Conservation (phyloP, 2,329 filamentous ascomycete genomes). For the Pseudocercospora macadamiae region DNA sequence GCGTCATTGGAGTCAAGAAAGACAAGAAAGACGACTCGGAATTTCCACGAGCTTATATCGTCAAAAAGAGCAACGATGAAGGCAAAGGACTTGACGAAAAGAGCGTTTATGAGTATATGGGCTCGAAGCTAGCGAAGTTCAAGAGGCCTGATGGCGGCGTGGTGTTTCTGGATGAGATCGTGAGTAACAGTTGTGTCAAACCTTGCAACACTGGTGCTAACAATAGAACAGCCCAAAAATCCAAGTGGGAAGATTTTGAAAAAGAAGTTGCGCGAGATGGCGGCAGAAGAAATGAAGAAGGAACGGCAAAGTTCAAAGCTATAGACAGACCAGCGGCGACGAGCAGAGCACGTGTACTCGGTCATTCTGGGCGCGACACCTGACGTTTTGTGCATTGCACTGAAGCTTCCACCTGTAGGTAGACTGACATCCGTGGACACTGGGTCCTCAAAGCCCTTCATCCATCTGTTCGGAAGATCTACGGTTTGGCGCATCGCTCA, state of each 20-base stretch:
- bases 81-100: slow-evolving; percentile 53
- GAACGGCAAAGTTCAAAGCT: slow-evolving; percentile 69
- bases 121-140: slow-evolving; percentile 62
- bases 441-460: too few species aligned
- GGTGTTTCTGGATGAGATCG: slow-evolving; percentile 57
- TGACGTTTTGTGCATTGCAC: too few species aligned
- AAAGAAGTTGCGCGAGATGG: slow-evolving; percentile 57
- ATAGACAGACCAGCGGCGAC: slow-evolving; percentile 44
- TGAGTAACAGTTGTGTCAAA: slow-evolving; percentile 2
- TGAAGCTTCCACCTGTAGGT: too few species aligned
- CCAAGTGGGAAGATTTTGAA: slow-evolving; percentile 64
- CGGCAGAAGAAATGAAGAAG: slow-evolving; percentile 72
- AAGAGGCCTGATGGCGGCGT: slow-evolving; percentile 65
- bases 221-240: slow-evolving; percentile 54
- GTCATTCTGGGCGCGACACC: too few species aligned
- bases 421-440: too few species aligned
- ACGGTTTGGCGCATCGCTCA: too few species aligned
- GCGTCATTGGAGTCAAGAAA: slow-evolving; percentile 75
- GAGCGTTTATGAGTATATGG: slow-evolving; percentile 60
- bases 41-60: slow-evolving; percentile 66
- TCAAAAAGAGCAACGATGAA: slow-evolving; percentile 56
- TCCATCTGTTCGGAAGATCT: too few species aligned
- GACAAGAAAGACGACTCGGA: slow-evolving; percentile 57
- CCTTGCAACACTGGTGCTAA: not conserved
- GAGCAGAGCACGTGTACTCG: too few species aligned